These are phyloP conservation scores for Xerophyta viscosa DNA, from an alignment of 106 monocot species.

Conservation along the genomic window DNA sequence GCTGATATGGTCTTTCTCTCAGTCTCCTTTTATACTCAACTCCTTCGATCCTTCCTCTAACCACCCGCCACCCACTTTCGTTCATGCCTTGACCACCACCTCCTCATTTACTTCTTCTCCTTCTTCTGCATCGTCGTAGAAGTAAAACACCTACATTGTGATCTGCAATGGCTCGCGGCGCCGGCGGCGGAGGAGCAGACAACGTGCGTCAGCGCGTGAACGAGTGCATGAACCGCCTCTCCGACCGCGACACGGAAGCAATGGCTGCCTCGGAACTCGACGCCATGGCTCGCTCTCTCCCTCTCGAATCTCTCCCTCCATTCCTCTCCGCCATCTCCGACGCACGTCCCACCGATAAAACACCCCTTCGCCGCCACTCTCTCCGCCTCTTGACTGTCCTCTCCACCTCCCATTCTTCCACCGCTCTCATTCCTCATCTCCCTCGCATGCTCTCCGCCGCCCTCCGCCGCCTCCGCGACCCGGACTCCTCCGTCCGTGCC, in stretches of 20 bases:
- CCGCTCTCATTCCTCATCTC: slow-evolving; percentile 31
- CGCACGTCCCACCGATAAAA: slow-evolving; percentile 60
- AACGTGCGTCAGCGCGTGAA: slow-evolving; percentile 52
- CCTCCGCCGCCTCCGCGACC: slow-evolving; percentile 77
- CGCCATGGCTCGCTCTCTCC: slow-evolving; percentile 49
- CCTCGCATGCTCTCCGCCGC: slow-evolving; percentile 71
- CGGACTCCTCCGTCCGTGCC: slow-evolving; percentile 79
- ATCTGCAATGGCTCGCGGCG: too few relatives aligned
- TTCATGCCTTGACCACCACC: too few relatives aligned
- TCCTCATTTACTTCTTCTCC: too few relatives aligned
- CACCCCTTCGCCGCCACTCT: slow-evolving; percentile 77
- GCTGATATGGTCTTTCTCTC: too few relatives aligned
- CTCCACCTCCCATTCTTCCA: slow-evolving; percentile 26
- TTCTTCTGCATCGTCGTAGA: too few relatives aligned
- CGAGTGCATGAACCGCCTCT: slow-evolving; percentile 58
- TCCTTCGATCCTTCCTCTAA: too few relatives aligned
- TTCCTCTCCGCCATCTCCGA: slow-evolving; percentile 81
- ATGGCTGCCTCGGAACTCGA: slow-evolving; percentile 86
- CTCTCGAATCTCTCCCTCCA: slow-evolving; percentile 27
- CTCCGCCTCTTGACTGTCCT: slow-evolving; percentile 57
- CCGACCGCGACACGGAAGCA: slow-evolving; percentile 85
- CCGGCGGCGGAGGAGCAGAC: slow-evolving; percentile 1
- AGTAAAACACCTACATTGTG: too few relatives aligned
- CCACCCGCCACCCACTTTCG: too few relatives aligned
- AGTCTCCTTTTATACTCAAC: too few relatives aligned